A percentile compares a stretch with the other conserved stretches of the same genome.
These are phyloP conservation scores for Pleoardoris graminearum DNA, from an alignment of 2,329 filamentous ascomycete species.

Conservation along the genomic window DNA sequence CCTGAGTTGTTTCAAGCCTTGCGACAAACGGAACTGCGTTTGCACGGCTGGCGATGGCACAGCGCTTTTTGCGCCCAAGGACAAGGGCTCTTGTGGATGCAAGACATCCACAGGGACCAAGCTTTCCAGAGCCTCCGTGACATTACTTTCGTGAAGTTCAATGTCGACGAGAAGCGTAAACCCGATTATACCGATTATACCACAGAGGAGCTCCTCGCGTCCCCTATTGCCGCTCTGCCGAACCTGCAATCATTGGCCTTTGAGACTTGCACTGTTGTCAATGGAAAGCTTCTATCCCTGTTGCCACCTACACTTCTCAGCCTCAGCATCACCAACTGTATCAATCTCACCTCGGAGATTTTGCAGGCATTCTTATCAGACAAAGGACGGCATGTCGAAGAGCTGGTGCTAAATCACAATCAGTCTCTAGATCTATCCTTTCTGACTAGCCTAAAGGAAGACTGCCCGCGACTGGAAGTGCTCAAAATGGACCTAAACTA, in stretches of 20 bases:
- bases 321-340: constrained; percentile 78
- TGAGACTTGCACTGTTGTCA: constrained; percentile 73
- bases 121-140: constrained; percentile 44
- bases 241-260: constrained; percentile 70
- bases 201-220: constrained; percentile 50
- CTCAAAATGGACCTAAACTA: constrained; percentile 80
- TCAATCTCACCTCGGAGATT: constrained; percentile 69
- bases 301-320: constrained; percentile 68
- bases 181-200: constrained; percentile 27
- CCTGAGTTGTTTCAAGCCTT: constrained; percentile 67
- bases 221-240: constrained; percentile 62
- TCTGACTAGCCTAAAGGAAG: constrained; percentile 64
- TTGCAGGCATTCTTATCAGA: constrained; percentile 67
- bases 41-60: constrained; percentile 62
- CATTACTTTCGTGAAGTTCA: constrained; percentile 43
- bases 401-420: constrained; percentile 76
- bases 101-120: constrained; percentile 51
- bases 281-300: constrained; percentile 66
- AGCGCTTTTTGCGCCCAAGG: constrained; percentile 48
- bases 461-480: constrained; percentile 71
- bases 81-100: constrained; percentile 40
- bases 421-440: constrained; percentile 77
- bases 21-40: constrained; percentile 51
- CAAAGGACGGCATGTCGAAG: constrained; percentile 68
- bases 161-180: constrained; percentile 22